phyloP scores from a whole-genome alignment of 768 basidiomycete species.

The Termitomyces sp. region DNA sequence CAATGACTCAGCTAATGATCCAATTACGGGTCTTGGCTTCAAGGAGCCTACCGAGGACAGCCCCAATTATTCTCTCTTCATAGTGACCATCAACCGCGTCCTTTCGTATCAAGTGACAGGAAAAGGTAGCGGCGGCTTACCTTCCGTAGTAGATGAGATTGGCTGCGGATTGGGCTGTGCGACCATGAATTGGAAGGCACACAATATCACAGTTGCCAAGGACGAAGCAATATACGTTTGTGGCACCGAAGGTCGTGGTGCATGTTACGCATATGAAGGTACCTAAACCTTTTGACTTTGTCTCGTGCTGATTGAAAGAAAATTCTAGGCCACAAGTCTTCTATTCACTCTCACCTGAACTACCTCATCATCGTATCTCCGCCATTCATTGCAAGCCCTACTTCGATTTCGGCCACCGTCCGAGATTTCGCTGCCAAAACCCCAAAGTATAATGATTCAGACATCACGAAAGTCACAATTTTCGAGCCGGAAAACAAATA shows the following conservation, averaged over 20 bases:
- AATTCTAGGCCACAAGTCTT: constrained; percentile 62
- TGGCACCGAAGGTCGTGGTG: constrained; percentile 73
- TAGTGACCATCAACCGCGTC: constrained; percentile 84
- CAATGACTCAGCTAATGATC: constrained; percentile 81
- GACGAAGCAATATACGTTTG: constrained; percentile 92
- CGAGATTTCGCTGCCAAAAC: constrained; percentile 63
- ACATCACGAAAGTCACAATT: constrained; percentile 76
- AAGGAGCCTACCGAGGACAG: constrained; percentile 49
- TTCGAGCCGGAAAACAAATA: constrained; percentile 93
- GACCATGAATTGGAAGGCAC: constrained; percentile 67
- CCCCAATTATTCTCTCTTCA: constrained; percentile 62
- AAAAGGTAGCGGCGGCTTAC: constrained; percentile 58
- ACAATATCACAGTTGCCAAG: constrained; percentile 77
- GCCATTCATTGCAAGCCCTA: constrained; percentile 62
- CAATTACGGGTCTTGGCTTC: constrained; percentile 91
- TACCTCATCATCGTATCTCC: constrained; percentile 91
- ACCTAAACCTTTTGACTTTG: neutral
- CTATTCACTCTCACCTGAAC: constrained; percentile 71
- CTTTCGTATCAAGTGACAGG: constrained; percentile 73
- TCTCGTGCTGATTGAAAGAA: neutral
- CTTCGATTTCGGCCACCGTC: constrained; percentile 68
- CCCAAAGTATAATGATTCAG: constrained; percentile 38
- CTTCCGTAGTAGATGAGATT: constrained; percentile 77
- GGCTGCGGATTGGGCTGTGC: constrained; percentile 85
- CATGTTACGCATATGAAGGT: constrained; percentile 94